A percentile compares a stretch with the other conserved stretches of the same genome.
phyloP scores from a whole-genome alignment of 805 yeast species.

The Candida michaelii region DNA sequence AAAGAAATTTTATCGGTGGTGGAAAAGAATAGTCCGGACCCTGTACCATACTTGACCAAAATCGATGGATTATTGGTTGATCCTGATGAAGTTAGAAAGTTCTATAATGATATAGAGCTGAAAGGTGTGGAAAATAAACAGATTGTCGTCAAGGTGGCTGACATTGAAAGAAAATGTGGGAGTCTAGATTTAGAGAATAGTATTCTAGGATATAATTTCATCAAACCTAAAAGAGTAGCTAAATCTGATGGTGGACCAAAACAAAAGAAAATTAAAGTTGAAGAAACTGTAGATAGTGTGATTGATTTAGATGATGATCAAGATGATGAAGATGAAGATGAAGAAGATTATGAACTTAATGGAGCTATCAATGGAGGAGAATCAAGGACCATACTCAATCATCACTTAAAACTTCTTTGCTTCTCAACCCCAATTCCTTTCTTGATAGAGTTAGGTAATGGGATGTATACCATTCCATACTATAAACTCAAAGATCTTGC shows the following conservation, averaged over 20 bases:
- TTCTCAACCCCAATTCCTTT: constrained; percentile 55
- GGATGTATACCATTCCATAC: constrained; percentile 64
- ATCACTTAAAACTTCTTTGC: constrained; percentile 70
- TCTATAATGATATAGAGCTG: constrained; percentile 30
- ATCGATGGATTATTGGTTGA: constrained; percentile 53
- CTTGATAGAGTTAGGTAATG: constrained; percentile 53
- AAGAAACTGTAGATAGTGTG: constrained; percentile 25
- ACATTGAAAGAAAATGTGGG: constrained; percentile 30
- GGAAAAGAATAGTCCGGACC: constrained; percentile 55
- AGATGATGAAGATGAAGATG: constrained; percentile 1
- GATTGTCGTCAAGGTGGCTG: constrained; percentile 38
- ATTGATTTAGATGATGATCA: constrained; percentile 9
- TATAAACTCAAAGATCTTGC: constrained; percentile 46
- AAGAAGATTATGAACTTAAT: constrained; percentile 14
- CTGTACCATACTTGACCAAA: constrained; percentile 38
- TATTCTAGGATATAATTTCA: constrained; percentile 41
- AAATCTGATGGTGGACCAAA: constrained; percentile 19
- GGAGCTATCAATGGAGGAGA: constrained; percentile 10
- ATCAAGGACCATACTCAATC: constrained; percentile 41
- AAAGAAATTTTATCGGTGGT: constrained; percentile 52
- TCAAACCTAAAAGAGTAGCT: constrained; percentile 31
- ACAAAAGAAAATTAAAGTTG: constrained; percentile 28
- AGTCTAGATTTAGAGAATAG: constrained; percentile 46
- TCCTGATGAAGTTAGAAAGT: constrained; percentile 37
- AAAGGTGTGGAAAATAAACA: constrained; percentile 32